Evolutionary conservation across 2,329 filamentous ascomycete genomes (phyloP).

Genomic region (Fusarium continuum): DNA sequence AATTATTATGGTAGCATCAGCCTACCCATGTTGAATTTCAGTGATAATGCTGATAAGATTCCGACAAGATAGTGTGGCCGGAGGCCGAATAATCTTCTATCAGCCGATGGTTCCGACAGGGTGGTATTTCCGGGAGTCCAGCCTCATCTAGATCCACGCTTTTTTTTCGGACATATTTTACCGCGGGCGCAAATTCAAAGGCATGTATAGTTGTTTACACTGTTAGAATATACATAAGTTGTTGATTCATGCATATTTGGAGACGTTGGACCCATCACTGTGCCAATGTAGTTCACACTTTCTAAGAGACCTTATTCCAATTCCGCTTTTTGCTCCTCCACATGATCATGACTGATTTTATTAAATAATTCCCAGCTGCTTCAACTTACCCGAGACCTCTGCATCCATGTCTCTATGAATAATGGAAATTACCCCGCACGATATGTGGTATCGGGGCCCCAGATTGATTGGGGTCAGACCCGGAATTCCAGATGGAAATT

Average conservation of each 20-base stretch:
- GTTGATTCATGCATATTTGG: background rate
- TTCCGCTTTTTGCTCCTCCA: background rate
- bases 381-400: background rate
- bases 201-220: too few species aligned
- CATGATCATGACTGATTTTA: too few species aligned
- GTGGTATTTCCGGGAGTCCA: background rate
- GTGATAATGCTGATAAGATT: background rate
- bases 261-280: background rate
- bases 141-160: background rate
- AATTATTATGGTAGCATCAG: too few species aligned
- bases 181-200: too few species aligned
- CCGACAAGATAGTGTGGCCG: background rate
- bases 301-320: too few species aligned
- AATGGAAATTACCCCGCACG: constrained; percentile 43
- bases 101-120: background rate
- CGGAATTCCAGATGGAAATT: background rate
- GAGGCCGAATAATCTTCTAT: background rate
- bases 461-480: constrained; percentile 3
- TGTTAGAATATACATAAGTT: too few species aligned
- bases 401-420: constrained; percentile 14
- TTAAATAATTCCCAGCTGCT: accelerated
- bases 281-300: too few species aligned
- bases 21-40: too few species aligned
- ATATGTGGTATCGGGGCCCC: constrained; percentile 10
- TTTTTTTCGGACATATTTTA: background rate